Percentiles rank a stretch among this genome's conserved stretches.
These are phyloP conservation scores for Eudorina sp. DNA, from an alignment of 139 green algal genomes.

Conservation along the genomic window DNA sequence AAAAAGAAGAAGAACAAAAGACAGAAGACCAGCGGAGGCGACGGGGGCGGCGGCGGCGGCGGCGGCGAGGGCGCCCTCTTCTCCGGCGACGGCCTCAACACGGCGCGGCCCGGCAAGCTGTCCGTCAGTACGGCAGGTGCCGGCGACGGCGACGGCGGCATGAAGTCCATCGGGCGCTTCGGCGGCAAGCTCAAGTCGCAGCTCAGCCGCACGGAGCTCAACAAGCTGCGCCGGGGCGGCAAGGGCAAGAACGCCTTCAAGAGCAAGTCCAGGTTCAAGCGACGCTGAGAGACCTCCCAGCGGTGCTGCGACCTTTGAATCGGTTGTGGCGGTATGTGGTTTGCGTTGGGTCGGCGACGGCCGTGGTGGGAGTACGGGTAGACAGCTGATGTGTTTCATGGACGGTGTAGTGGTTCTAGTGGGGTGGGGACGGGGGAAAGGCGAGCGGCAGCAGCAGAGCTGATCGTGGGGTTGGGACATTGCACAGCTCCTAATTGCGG, in stretches of 20 bases:
- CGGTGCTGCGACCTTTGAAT: not conserved
- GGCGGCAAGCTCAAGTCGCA: constrained; percentile 37
- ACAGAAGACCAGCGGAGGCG: constrained; percentile 23
- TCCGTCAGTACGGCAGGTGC: constrained; percentile 26
- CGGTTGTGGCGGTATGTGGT: no score
- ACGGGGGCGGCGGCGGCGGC: not conserved
- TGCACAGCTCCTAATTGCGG: no score
- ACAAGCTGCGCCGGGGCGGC: constrained; percentile 71
- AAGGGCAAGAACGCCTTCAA: constrained; percentile 85
- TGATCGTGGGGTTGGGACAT: no score
- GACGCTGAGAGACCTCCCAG: constrained; percentile 13
- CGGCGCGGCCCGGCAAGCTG: constrained; percentile 37
- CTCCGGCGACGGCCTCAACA: constrained; percentile 61
- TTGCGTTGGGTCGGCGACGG: no score
- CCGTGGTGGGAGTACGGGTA: no score
- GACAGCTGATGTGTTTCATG: no score
- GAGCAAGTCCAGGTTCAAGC: constrained; percentile 82
- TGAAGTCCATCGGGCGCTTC: constrained; percentile 28
- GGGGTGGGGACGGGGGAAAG: no score
- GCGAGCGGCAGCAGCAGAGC: no score
- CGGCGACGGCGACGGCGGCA: not conserved
- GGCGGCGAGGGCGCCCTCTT: constrained; percentile 56
- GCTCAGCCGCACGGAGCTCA: constrained; percentile 64
- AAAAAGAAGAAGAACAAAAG: constrained; percentile 53
- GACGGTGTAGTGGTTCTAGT: no score